Percentiles rank a stretch among this genome's conserved stretches.
These are phyloP conservation scores for Corniculantispora saksenae DNA, from an alignment of 2,329 filamentous ascomycete genomes.

Conservation along the genomic window DNA sequence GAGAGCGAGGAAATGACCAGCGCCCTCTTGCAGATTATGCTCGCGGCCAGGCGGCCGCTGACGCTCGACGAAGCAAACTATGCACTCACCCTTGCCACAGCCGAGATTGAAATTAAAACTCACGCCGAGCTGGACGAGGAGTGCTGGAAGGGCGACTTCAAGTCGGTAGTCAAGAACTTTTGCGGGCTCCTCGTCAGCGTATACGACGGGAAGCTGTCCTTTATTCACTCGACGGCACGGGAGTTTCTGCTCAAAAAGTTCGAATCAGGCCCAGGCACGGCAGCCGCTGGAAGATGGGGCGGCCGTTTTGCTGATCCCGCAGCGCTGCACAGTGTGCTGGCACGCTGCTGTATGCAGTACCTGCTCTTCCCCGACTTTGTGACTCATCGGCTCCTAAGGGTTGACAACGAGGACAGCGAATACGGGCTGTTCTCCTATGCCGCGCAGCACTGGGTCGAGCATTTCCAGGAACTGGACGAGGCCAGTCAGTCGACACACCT, in stretches of 20 bases:
- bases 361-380: no score
- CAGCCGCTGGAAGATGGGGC: background rate
- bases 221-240: background rate
- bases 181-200: background rate
- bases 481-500: no score
- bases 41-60: background rate
- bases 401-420: no score
- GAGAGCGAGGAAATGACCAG: background rate
- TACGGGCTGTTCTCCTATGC: no score
- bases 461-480: no score
- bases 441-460: no score
- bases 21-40: background rate
- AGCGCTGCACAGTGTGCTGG: background rate
- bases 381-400: no score
- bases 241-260: background rate
- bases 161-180: background rate
- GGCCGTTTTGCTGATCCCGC: background rate
- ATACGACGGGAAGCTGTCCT: background rate
- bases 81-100: background rate
- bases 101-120: no score
- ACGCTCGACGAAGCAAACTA: background rate
- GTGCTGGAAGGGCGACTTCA: constrained; percentile 12
- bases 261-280: background rate
- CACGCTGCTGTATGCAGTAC: background rate
- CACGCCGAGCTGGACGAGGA: background rate